These are phyloP conservation scores for Magnolia kwangsiensis DNA, from an alignment of 164 flowering plant species.

Conservation along the genomic window DNA sequence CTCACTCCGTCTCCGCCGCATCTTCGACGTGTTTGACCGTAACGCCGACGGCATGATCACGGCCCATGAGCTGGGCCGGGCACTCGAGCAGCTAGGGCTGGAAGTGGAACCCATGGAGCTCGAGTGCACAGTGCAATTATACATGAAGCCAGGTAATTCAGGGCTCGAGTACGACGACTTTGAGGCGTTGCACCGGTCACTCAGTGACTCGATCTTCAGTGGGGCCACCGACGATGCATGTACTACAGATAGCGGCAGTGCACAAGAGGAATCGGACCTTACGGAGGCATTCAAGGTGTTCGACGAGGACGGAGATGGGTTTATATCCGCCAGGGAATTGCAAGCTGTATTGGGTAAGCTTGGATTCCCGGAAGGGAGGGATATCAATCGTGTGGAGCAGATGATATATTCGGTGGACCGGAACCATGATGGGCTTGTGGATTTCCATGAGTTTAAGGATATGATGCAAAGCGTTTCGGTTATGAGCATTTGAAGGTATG, in stretches of 20 bases:
- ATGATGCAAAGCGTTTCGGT: constrained; percentile 61
- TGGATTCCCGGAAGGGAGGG: constrained; percentile 54
- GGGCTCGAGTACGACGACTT: constrained; percentile 66
- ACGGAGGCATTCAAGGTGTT: constrained; percentile 86
- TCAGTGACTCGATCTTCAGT: constrained; percentile 35
- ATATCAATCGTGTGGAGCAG: constrained; percentile 49
- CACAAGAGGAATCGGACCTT: constrained; percentile 51
- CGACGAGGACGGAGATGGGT: constrained; percentile 83
- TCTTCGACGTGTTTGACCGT: constrained; percentile 74
- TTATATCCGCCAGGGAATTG: constrained; percentile 65
- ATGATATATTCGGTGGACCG: constrained; percentile 71
- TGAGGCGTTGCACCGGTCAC: constrained; percentile 42
- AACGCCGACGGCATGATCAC: constrained; percentile 65
- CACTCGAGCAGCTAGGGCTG: constrained; percentile 60
- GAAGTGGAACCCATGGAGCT: constrained; percentile 46
- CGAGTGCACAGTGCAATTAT: constrained; percentile 32
- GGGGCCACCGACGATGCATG: not conserved
- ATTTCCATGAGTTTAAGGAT: constrained; percentile 74
- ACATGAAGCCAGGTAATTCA: constrained; percentile 37
- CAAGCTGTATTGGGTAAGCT: constrained; percentile 64
- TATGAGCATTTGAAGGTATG: not conserved
- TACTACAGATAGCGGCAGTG: not conserved
- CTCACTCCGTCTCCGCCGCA: constrained; percentile 68
- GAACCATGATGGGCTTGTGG: constrained; percentile 75
- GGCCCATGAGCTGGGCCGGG: constrained; percentile 54